Percentiles rank a stretch among this genome's conserved stretches.
These are phyloP conservation scores for Laetiporus sulphureus DNA, from an alignment of 1,284 basidiomycete species.

Conservation along the genomic window DNA sequence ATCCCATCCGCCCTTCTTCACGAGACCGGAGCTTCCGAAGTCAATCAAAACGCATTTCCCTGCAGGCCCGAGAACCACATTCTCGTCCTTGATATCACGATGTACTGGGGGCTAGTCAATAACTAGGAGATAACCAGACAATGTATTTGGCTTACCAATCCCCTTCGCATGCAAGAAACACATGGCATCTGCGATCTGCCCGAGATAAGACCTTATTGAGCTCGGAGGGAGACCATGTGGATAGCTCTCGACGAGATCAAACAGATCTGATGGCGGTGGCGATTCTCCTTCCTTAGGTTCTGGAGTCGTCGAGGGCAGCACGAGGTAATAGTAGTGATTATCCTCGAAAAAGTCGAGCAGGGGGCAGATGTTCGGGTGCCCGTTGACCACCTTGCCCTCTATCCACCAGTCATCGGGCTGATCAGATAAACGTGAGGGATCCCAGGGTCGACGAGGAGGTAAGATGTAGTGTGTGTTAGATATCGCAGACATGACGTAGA, in stretches of 20 bases:
- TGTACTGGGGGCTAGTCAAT: constrained; percentile 55
- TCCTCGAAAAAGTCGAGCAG: constrained; percentile 98
- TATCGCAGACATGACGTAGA: constrained; percentile 93
- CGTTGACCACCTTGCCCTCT: constrained; percentile 65
- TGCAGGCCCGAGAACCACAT: constrained; percentile 74
- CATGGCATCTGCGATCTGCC: constrained; percentile 91
- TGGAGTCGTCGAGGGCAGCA: constrained; percentile 66
- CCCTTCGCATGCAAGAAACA: constrained; percentile 88
- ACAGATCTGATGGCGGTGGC: constrained; percentile 74
- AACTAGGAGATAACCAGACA: constrained; percentile 1
- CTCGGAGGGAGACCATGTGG: constrained; percentile 80
- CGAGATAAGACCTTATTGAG: constrained; percentile 80
- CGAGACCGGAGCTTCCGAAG: constrained; percentile 89
- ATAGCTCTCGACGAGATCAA: constrained; percentile 90
- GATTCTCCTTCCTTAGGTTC: constrained; percentile 45
- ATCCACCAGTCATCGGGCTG: constrained; percentile 44
- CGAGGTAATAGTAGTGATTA: constrained; percentile 92
- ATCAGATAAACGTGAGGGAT: constrained; percentile 47
- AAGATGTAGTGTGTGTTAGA: constrained; percentile 72
- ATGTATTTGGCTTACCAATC: constrained; percentile 50
- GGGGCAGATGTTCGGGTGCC: constrained; percentile 90
- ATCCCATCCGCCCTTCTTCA: constrained; percentile 84
- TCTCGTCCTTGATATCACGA: constrained; percentile 98
- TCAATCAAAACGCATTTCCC: constrained; percentile 91
- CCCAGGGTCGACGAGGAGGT: constrained; percentile 72